These are phyloP conservation scores for Paecilomyces sp. DNA, from an alignment of 2,329 filamentous ascomycete genomes.

Conservation along the genomic window DNA sequence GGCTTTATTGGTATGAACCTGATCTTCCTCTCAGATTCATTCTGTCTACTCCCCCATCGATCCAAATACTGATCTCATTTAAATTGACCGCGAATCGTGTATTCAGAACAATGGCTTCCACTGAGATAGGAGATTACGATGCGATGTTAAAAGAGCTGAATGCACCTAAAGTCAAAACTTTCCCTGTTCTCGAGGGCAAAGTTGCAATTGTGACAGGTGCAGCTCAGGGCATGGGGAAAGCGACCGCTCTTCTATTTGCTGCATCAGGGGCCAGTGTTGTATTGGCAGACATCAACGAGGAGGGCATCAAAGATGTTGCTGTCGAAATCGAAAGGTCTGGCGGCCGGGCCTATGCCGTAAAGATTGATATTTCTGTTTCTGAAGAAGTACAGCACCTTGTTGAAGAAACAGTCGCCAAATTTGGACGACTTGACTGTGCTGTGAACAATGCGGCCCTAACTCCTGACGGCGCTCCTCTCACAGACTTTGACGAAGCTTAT, in stretches of 20 bases:
- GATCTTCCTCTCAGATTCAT: background rate
- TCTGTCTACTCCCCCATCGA: background rate
- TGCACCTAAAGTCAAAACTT: background rate
- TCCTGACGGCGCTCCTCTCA: conserved; percentile 18
- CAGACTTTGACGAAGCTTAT: conserved; percentile 27
- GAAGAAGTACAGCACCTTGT: conserved; percentile 24
- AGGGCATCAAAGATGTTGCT: conserved; percentile 9
- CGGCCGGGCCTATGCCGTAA: conserved; percentile 14
- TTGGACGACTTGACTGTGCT: conserved; percentile 36
- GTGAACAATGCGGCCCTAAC: conserved; percentile 35
- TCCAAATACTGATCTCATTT: background rate
- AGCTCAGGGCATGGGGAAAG: conserved; percentile 23
- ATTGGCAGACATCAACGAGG: conserved; percentile 65
- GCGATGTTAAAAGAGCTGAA: background rate
- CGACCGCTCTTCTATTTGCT: conserved; percentile 51
- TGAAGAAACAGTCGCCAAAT: conserved; percentile 21
- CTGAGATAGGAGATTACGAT: background rate
- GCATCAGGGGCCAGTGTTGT: conserved; percentile 75
- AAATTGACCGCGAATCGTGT: background rate
- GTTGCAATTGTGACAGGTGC: conserved; percentile 17
- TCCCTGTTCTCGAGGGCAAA: conserved; percentile 1
- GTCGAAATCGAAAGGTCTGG: conserved; percentile 5
- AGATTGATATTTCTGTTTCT: conserved; percentile 19
- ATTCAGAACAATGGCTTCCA: background rate
- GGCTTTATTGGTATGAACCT: background rate